phyloP scores from a whole-genome alignment of 2,329 filamentous ascomycete species.

The Colletotrichum plurivorum region DNA sequence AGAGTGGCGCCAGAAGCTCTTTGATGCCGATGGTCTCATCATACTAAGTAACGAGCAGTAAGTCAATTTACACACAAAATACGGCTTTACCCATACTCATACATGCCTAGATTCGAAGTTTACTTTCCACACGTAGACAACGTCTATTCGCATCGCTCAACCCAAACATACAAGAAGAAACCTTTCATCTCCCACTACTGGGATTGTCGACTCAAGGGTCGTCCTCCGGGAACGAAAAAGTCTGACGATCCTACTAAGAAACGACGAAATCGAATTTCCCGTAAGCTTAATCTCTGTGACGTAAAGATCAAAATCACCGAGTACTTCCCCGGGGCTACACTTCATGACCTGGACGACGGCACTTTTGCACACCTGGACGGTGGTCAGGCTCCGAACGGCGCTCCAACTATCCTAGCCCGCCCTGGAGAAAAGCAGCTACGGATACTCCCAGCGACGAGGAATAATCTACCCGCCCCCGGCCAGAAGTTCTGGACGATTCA shows the following conservation, averaged over 20 bases:
- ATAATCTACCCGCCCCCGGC: slow-evolving; percentile 26
- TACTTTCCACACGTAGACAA: slow-evolving; percentile 90
- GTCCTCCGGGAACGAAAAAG: slow-evolving; percentile 84
- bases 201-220: slow-evolving; percentile 86
- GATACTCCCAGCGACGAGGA: slow-evolving; percentile 41
- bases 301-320: slow-evolving; percentile 91
- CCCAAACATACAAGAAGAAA: slow-evolving; percentile 84
- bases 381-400: slow-evolving; percentile 38
- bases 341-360: slow-evolving; percentile 46
- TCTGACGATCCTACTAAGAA: slow-evolving; percentile 86
- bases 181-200: slow-evolving; percentile 89
- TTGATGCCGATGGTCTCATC: slow-evolving; percentile 81
- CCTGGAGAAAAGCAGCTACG: slow-evolving; percentile 32
- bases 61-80: slow-evolving; percentile 43
- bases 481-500: slow-evolving; percentile 81
- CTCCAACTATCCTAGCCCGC: slow-evolving; percentile 42
- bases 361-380: slow-evolving; percentile 31
- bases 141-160: slow-evolving; percentile 87
- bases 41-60: slow-evolving; percentile 82
- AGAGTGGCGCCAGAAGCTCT: slow-evolving; percentile 79
- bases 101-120: slow-evolving; percentile 73
- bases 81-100: background rate
- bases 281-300: slow-evolving; percentile 84
- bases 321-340: slow-evolving; percentile 73
- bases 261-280: slow-evolving; percentile 82